A percentile compares a stretch with the other conserved stretches of the same genome.
Conservation (phyloP, 2,329 filamentous ascomycete species). For the Alternaria conjuncta region DNA sequence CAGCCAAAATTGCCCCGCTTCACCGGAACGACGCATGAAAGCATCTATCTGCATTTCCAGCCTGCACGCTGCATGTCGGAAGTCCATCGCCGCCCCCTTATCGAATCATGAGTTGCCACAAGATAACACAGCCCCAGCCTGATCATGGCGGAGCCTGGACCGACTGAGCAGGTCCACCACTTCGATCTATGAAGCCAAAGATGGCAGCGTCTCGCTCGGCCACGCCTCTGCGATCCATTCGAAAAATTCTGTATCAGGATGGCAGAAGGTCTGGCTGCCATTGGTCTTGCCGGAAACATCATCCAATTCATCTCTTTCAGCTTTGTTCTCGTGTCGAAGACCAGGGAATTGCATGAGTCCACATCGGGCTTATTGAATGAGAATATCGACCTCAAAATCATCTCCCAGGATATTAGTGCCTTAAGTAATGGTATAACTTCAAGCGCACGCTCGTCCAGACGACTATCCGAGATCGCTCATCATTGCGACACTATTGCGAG, state of each 20-base stretch:
- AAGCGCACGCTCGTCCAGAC: background rate
- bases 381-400: background rate
- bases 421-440: fast-evolving
- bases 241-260: background rate
- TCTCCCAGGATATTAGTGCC: fast-evolving
- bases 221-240: background rate
- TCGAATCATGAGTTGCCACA: background rate
- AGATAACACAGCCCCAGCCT: background rate
- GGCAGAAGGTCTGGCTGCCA: background rate
- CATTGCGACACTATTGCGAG: background rate
- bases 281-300: background rate
- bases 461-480: background rate
- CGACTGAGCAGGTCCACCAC: no score
- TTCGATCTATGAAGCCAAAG: background rate
- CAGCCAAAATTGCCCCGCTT: background rate
- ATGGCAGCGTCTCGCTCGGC: background rate
- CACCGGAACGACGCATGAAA: background rate
- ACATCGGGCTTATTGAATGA: background rate
- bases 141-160: background rate
- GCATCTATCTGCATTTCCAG: background rate
- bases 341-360: background rate
- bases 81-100: no score
- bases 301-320: background rate
- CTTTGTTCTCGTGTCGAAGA: background rate
- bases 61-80: no score